Conservation (phyloP, 768 basidiomycete genomes). For the Ephemerocybe angulata region DNA sequence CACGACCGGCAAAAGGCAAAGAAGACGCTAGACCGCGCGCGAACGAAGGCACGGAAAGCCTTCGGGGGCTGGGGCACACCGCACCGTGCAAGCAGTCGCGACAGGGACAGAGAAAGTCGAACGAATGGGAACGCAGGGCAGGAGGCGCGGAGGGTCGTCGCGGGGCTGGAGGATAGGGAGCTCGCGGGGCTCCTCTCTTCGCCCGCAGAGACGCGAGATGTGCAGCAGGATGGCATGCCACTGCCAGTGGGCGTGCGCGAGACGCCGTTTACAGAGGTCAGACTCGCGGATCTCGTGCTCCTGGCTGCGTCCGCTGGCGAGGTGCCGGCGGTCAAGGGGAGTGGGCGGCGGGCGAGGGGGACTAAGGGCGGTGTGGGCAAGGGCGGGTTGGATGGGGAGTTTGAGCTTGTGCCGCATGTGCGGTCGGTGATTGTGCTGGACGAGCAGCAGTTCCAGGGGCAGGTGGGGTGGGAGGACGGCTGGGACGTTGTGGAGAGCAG, state of each 20-base stretch:
- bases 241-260: neutral
- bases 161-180: conserved; percentile 12
- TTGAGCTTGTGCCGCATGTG: conserved; percentile 15
- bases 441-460: conserved; percentile 7
- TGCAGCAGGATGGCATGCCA: too few species aligned
- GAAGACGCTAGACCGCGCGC: conserved; percentile 16
- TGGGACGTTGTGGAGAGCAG: conserved; percentile 16
- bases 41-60: conserved; percentile 15
- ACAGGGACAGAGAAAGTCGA: neutral
- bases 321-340: conserved; percentile 4
- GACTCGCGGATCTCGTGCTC: conserved; percentile 12
- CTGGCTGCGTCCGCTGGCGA: conserved; percentile 1
- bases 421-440: conserved; percentile 18
- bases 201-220: too few species aligned
- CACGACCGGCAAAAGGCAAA: conserved; percentile 15
- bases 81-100: conserved; percentile 2
- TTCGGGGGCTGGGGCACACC: conserved; percentile 2
- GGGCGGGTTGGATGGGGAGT: conserved; percentile 10
- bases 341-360: neutral
- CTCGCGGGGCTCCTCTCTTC: too few species aligned
- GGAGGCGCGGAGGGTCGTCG: conserved; percentile 1
- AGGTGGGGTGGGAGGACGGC: conserved; percentile 5
- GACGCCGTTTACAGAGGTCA: conserved; percentile 11
- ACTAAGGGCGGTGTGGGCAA: neutral
- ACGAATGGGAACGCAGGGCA: conserved; percentile 5